Evolutionary conservation across 768 basidiomycete species (phyloP).

Genomic region (Lanmaoa pseudosensibilis): DNA sequence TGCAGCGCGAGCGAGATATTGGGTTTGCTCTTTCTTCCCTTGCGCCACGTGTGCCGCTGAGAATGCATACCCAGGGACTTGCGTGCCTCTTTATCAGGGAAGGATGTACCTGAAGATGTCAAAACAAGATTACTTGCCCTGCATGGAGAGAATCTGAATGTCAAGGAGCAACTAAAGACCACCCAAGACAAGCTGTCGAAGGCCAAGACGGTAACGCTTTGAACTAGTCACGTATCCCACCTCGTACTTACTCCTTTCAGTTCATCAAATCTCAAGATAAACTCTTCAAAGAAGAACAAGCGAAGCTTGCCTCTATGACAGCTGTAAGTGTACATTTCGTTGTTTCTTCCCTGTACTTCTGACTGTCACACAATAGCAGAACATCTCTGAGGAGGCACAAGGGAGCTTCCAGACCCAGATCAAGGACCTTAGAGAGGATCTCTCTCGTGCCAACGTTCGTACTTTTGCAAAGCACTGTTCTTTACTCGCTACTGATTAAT

Average conservation of each 20-base stretch:
- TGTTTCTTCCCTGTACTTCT: conserved; percentile 3
- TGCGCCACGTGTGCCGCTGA: background rate
- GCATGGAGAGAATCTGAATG: conserved; percentile 72
- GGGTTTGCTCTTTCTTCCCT: conserved; percentile 48
- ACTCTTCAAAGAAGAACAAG: conserved; percentile 79
- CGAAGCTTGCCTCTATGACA: conserved; percentile 47
- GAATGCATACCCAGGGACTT: conserved; percentile 56
- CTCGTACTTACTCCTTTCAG: conserved; percentile 38
- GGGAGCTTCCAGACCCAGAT: conserved; percentile 64
- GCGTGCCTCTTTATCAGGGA: conserved; percentile 72
- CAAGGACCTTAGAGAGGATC: conserved; percentile 62
- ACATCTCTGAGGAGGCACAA: conserved; percentile 72
- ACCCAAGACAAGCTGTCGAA: conserved; percentile 75
- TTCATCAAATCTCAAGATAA: conserved; percentile 94
- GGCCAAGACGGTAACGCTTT: conserved; percentile 61
- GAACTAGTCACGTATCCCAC: background rate
- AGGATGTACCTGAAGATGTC: conserved; percentile 79
- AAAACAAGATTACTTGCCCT: conserved; percentile 70
- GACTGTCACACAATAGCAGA: conserved; percentile 32
- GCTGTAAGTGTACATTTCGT: conserved; percentile 39
- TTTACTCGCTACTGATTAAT: conserved; percentile 1
- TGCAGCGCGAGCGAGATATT: conserved; percentile 84
- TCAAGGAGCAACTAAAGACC: conserved; percentile 72
- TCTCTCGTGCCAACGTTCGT: conserved; percentile 55
- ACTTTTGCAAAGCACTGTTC: background rate